phyloP scores from a whole-genome alignment of 163 green algal genomes.

The Chlamydomonas reinhardtii region DNA sequence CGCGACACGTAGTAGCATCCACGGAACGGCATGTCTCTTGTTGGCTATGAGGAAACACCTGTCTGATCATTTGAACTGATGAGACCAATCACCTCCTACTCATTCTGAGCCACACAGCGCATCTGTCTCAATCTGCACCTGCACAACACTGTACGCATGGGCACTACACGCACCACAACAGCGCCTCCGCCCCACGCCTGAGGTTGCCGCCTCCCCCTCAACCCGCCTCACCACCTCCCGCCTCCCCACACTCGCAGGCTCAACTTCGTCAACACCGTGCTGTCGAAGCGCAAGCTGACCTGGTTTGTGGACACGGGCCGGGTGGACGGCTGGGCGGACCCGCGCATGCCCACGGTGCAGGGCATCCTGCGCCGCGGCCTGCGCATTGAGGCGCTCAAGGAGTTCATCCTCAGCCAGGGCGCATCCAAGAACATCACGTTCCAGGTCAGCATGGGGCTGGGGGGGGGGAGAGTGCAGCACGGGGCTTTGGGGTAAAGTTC shows the following conservation, averaged over 20 bases:
- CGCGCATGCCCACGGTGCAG: slow-evolving; percentile 98
- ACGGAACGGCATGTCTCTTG: no score
- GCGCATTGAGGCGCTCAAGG: slow-evolving; percentile 81
- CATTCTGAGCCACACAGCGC: slow-evolving; percentile 55
- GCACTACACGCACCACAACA: no score
- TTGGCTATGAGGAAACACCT: slow-evolving; percentile 37
- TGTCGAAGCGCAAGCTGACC: slow-evolving; percentile 98
- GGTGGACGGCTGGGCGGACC: slow-evolving; percentile 96
- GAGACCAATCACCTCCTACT: slow-evolving; percentile 53
- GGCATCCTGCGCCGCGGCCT: slow-evolving; percentile 89
- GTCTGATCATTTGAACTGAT: slow-evolving; percentile 22
- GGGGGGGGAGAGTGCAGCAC: no score
- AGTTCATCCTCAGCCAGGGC: slow-evolving; percentile 93
- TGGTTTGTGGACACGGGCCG: slow-evolving; percentile 89
- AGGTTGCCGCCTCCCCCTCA: not conserved
- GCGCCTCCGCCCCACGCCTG: not conserved
- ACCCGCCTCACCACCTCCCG: not conserved
- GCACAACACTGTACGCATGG: no score
- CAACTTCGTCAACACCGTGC: slow-evolving; percentile 96
- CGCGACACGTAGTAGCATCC: no score
- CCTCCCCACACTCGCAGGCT: slow-evolving; percentile 67
- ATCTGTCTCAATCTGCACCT: no score
- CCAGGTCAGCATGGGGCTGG: slow-evolving; percentile 56
- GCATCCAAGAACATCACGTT: slow-evolving; percentile 88
- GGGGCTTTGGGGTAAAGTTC: no score